These are phyloP conservation scores for Triticum urartu DNA, from an alignment of 176 grass and related monocot genomes.

Conservation along the genomic window DNA sequence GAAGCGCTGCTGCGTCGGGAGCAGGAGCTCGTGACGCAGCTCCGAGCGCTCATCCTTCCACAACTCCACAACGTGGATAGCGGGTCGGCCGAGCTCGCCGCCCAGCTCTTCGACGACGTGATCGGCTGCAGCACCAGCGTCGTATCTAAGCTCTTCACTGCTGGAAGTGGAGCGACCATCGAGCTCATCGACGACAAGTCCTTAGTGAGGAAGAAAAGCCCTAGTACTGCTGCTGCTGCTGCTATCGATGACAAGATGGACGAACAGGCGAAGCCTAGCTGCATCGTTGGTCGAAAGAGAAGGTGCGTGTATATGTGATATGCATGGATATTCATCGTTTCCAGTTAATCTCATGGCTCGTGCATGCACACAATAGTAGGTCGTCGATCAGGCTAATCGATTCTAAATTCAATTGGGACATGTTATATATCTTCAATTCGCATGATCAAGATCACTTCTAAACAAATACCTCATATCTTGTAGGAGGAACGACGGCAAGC, in stretches of 20 bases:
- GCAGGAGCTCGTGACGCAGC: slow-evolving; percentile 30
- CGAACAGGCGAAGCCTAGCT: not conserved
- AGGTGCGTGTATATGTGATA: not conserved
- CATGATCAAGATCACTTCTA: not conserved
- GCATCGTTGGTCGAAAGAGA: not conserved
- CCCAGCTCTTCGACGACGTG: slow-evolving; percentile 4
- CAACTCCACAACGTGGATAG: not conserved
- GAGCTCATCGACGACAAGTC: not conserved
- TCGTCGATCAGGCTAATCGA: not conserved
- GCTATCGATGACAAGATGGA: not conserved
- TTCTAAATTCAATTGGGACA: not conserved
- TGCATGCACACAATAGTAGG: not conserved
- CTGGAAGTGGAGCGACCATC: not conserved
- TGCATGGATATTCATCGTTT: not conserved
- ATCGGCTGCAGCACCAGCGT: not conserved
- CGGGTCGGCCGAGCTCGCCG: not conserved
- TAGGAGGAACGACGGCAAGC: slow-evolving; percentile 1
- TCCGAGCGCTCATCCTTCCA: slow-evolving; percentile 32
- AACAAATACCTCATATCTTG: not conserved
- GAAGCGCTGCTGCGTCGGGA: slow-evolving; percentile 5
- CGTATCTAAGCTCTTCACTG: not conserved
- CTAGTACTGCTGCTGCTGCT: not conserved
- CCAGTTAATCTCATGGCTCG: not conserved
- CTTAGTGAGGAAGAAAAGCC: not conserved
- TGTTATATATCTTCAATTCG: not conserved